These are phyloP conservation scores for Colletotrichum viniferum DNA, from an alignment of 2,329 filamentous ascomycete genomes.

Conservation along the genomic window DNA sequence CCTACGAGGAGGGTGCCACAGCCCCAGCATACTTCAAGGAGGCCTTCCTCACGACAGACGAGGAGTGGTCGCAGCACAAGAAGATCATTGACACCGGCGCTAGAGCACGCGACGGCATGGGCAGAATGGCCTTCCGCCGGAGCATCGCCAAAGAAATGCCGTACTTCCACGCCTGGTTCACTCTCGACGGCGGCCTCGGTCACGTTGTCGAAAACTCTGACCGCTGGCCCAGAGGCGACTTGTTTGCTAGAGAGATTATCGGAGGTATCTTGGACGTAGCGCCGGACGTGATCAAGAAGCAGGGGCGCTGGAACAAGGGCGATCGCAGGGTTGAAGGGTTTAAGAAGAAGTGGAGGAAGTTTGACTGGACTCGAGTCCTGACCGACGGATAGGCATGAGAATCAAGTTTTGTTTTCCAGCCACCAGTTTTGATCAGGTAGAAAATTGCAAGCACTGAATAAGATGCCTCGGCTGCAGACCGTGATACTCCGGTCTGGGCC, in stretches of 20 bases:
- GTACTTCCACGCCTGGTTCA: slow-evolving; percentile 98
- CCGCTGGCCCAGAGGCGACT: slow-evolving; percentile 86
- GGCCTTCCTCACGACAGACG: slow-evolving; percentile 84
- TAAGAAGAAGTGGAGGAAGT: slow-evolving; percentile 85
- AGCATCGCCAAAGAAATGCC: slow-evolving; percentile 94
- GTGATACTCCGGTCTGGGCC: not conserved
- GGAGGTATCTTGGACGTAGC: slow-evolving; percentile 90
- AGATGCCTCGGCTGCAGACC: not conserved
- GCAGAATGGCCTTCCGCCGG: slow-evolving; percentile 80
- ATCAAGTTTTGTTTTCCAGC: not conserved
- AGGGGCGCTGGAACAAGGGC: slow-evolving; percentile 80
- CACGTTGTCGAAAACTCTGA: slow-evolving; percentile 89
- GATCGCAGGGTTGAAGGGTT: slow-evolving; percentile 77
- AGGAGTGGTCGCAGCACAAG: slow-evolving; percentile 95
- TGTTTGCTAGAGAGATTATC: slow-evolving; percentile 91
- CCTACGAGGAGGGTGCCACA: slow-evolving; percentile 87
- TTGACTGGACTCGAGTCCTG: slow-evolving; percentile 79
- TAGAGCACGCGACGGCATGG: slow-evolving; percentile 68
- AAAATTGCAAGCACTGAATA: not conserved
- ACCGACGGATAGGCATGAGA: slow-evolving; percentile 34
- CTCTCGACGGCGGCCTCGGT: slow-evolving; percentile 87
- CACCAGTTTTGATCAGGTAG: not conserved
- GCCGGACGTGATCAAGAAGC: slow-evolving; percentile 84
- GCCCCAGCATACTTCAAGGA: slow-evolving; percentile 96
- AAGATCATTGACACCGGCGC: slow-evolving; percentile 90